Evolutionary conservation across 1,284 basidiomycete genomes (phyloP), one percentile per base, ranked within the genome.

Genomic region (Ustilago bromivora): DNA sequence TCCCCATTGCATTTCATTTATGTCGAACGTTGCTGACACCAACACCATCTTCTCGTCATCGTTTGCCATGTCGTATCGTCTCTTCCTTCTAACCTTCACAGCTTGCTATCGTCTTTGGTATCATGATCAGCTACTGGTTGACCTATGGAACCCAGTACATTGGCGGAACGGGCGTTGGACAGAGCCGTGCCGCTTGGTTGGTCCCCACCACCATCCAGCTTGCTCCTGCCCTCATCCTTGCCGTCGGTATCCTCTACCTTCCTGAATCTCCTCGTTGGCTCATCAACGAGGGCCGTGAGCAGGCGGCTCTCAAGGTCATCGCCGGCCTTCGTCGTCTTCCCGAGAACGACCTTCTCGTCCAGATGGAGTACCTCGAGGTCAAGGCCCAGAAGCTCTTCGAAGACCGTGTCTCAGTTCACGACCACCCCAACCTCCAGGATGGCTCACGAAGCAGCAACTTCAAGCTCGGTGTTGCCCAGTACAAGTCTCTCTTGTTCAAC

Each of bases 81-180:
- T 6, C n/a, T 38, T 38, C 35, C 23, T 41, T 7, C 40, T 51
- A 4, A 13, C 9, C 34, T 31, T 11, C 15, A 2, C 13, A 40
- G 58, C 67, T 65, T 2, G 74, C 74, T 8, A 76, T 76, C 49
- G 49, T 67, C 40, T 66, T 69, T 61, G 80, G 63, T 41, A 63
- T 75, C 41, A 79, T 82, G 70, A 77, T 90, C 28, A 91, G 91
- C 2, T 94, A 93, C 81, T 94, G 93, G 93, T 89, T 90, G 8
- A 92, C 92, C 47, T 61, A 57, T 31, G 59, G 54, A 9, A 93
- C 92, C 0, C 90, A 92, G 28, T 86, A 89, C 40, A 85, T 88
- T 56, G 86, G 86, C 19, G 86, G 87, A 15, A 86, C 86, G 0
- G 75, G 34, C 61, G 92, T 90, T 91, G 34, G 82, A 87, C 6